Conservation (phyloP, 2,329 filamentous ascomycete species). For the Neoarthrinium moseri region DNA sequence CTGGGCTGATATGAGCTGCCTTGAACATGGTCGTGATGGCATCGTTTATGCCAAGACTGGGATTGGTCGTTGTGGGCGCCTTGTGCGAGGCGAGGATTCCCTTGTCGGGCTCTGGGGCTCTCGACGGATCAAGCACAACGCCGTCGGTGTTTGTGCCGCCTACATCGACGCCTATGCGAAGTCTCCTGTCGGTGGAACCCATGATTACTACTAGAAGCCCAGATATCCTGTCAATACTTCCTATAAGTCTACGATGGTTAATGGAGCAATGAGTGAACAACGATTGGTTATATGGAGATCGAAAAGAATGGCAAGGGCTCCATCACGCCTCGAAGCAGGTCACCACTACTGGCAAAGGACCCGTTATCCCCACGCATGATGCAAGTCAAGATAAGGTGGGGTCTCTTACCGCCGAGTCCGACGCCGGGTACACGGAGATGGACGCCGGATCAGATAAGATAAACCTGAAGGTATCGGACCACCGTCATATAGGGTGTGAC, state of each 20-base stretch:
- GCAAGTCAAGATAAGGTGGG: background rate
- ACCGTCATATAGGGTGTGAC: too few species aligned
- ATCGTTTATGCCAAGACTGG: conserved; percentile 44
- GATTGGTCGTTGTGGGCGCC: conserved; percentile 45
- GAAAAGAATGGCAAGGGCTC: too few species aligned
- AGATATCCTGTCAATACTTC: too few species aligned
- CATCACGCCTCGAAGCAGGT: too few species aligned
- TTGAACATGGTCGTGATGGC: conserved; percentile 43
- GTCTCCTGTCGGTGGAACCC: too few species aligned
- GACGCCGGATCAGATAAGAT: conserved; percentile 3
- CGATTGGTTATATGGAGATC: too few species aligned
- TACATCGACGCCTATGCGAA: conserved; percentile 30
- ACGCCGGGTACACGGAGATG: background rate
- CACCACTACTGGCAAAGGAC: too few species aligned
- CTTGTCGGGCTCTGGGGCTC: conserved; percentile 30
- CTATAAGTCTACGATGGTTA: too few species aligned
- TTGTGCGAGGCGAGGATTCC: conserved; percentile 42
- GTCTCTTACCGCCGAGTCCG: background rate
- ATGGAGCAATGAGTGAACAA: background rate
- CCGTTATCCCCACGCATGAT: too few species aligned
- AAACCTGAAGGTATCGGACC: too few species aligned
- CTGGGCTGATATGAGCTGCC: conserved; percentile 24
- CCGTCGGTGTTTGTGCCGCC: conserved; percentile 54
- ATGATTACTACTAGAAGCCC: too few species aligned
- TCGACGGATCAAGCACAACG: conserved; percentile 44